Base-by-base conservation (phyloP, 106 monocot genomes). In the Acorus gramineus region DNA sequence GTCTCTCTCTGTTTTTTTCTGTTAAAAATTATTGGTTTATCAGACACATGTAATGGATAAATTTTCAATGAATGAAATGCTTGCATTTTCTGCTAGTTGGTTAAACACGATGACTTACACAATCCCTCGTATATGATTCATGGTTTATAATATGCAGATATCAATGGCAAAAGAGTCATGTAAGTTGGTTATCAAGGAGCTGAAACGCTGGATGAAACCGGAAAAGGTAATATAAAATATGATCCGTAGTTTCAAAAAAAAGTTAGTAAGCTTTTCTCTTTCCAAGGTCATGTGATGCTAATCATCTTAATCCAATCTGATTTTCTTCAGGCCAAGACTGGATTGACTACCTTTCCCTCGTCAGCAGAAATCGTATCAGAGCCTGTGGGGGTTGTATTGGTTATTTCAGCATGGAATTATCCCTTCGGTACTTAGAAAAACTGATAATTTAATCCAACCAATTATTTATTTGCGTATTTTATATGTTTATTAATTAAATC, bases 371-470 rank as follows among this genome's bases (percentile, higher is more conserved):
- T 94, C 69, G 84, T 90, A 4, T 55, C 90, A 7, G 94, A 94
- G 66, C 94, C 94, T 3, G 71, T 94, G 7, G 94, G 94, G 52
- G 84, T 90, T 65, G 81, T 90, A 74, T 61, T 94, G 64, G 51
- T 94, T 66, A 94, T 94, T 53, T 94, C 94, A 48, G 86, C 94
- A 55, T 94, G 94, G 94, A 94, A 94, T 63, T 94, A 78, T 55
- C 94, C 94, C 46, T 86, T 94, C 48, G 56, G 94, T 94, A 79
- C 64, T 85, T 85, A 46, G 12, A 11, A 51, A 56, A 42, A 7
- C 4, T 53, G 1, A 4, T 53, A 9, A 2, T 50, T 3, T 9
- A 13, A 0, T 8, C 13, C 6, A 14, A 2, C n/a, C 57, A 58
- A n/a, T 5, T 5, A 58, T 13, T 58, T 28, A 28, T 28, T 28